These are phyloP conservation scores for Cryptosporidium muris DNA, from an alignment of 169 alveolate genomes.

Conservation along the genomic window DNA sequence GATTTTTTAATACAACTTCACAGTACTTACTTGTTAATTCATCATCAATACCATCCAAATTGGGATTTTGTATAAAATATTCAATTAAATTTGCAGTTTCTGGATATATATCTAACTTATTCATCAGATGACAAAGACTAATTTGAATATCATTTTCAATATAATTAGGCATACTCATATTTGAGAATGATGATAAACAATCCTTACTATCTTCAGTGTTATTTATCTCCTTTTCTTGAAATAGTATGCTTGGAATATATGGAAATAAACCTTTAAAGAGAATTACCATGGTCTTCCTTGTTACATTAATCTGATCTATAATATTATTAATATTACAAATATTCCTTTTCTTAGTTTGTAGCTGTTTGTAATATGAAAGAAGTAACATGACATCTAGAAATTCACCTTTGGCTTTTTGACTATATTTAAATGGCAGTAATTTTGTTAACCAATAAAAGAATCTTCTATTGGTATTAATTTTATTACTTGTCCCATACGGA, in stretches of 20 bases:
- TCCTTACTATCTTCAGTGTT: too few species aligned
- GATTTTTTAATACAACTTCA: too few species aligned
- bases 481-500: neutral
- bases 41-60: too few species aligned
- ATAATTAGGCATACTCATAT: too few species aligned
- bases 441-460: slow-evolving; percentile 38
- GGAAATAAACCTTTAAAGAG: neutral
- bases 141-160: too few species aligned
- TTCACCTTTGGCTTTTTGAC: neutral
- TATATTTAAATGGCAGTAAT: slow-evolving; percentile 21
- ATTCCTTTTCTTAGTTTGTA: neutral
- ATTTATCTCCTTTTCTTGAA: too few species aligned
- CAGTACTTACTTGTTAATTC: too few species aligned
- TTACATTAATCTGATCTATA: neutral
- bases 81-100: neutral
- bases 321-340: slow-evolving; percentile 4
- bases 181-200: too few species aligned
- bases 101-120: neutral
- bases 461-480: neutral
- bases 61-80: neutral
- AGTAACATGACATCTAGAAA: slow-evolving; percentile 16
- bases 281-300: slow-evolving; percentile 16
- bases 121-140: too few species aligned
- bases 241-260: too few species aligned
- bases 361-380: slow-evolving; percentile 36